A percentile compares a stretch with the other conserved stretches of the same genome.
Conservation (phyloP, 2,329 filamentous ascomycete species). For the Aspergillus sp. region DNA sequence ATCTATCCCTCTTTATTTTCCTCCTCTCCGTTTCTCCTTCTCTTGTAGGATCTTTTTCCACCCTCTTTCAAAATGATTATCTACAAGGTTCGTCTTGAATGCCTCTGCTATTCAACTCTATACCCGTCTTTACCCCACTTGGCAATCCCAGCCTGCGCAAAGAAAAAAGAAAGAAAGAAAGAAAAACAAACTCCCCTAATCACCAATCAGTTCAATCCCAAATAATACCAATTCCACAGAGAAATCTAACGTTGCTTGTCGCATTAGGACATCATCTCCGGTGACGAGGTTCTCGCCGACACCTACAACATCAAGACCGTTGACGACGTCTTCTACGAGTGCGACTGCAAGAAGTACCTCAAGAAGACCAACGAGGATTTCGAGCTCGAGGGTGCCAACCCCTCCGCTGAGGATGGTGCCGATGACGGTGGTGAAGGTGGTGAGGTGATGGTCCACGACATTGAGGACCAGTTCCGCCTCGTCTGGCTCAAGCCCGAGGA, state of each 20-base stretch:
- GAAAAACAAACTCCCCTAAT: not conserved
- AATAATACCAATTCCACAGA: not conserved
- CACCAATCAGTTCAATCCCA: not conserved
- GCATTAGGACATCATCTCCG: constrained; percentile 78
- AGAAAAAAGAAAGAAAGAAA: not conserved
- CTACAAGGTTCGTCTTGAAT: constrained; percentile 58
- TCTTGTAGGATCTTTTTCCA: constrained; percentile 16
- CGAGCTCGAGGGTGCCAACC: constrained; percentile 75
- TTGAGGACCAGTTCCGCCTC: constrained; percentile 89
- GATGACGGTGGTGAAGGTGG: constrained; percentile 72
- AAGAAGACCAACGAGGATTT: constrained; percentile 69
- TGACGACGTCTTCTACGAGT: constrained; percentile 81
- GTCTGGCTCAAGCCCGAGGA: constrained; percentile 54
- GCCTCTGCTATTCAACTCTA: not conserved
- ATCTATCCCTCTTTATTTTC: constrained; percentile 11
- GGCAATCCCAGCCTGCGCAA: not conserved
- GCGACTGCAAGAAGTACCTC: constrained; percentile 86
- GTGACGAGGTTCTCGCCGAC: constrained; percentile 96
- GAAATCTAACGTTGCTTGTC: constrained; percentile 7
- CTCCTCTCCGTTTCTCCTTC: constrained; percentile 25
- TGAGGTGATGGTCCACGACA: constrained; percentile 75
- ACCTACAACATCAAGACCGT: constrained; percentile 81
- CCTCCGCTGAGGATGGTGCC: constrained; percentile 81
- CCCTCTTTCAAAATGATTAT: constrained; percentile 67
- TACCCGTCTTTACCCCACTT: constrained; percentile 6